Conservation (phyloP, 2,329 filamentous ascomycete species). For the Trichoderma citrinoviride region DNA sequence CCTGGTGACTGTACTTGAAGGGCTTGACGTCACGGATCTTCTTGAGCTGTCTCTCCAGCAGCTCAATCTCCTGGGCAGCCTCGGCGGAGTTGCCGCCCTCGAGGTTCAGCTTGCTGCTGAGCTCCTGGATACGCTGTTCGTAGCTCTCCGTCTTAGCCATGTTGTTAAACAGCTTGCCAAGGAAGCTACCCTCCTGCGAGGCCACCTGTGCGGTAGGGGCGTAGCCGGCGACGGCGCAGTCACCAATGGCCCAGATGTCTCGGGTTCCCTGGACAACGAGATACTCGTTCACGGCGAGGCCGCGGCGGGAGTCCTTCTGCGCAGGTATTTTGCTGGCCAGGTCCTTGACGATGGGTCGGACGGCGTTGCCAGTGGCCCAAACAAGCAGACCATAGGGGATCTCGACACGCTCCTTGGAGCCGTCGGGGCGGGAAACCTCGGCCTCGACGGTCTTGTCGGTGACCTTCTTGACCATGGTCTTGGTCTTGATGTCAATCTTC, state of each 20-base stretch:
- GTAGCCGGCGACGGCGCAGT: slow-evolving; percentile 96
- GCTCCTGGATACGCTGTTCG: slow-evolving; percentile 69
- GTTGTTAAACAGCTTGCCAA: slow-evolving; percentile 95
- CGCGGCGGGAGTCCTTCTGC: slow-evolving; percentile 91
- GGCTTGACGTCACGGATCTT: slow-evolving; percentile 93
- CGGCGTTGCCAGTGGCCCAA: slow-evolving; percentile 95
- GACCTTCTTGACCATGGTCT: slow-evolving; percentile 98
- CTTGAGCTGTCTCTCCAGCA: slow-evolving; percentile 79
- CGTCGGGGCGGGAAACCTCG: slow-evolving; percentile 76
- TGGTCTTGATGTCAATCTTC: slow-evolving; percentile 94
- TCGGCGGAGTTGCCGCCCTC: slow-evolving; percentile 65
- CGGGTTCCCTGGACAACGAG: slow-evolving; percentile 95
- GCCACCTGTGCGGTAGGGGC: slow-evolving; percentile 97
- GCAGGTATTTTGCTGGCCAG: slow-evolving; percentile 89
- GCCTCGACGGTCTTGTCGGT: slow-evolving; percentile 92
- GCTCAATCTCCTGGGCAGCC: slow-evolving; percentile 72
- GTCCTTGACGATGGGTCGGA: slow-evolving; percentile 85
- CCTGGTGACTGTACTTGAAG: slow-evolving; percentile 98
- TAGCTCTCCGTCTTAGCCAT: slow-evolving; percentile 92
- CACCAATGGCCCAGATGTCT: slow-evolving; percentile 96
- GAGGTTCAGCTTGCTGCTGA: slow-evolving; percentile 62
- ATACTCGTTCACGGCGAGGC: slow-evolving; percentile 96
- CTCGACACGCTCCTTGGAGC: slow-evolving; percentile 73
- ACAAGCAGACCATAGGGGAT: slow-evolving; percentile 96
- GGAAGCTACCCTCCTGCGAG: slow-evolving; percentile 90